A percentile compares a stretch with the other conserved stretches of the same genome.
These are phyloP conservation scores for Spencermartinsiella ligniputridi DNA, from an alignment of 1,139 yeast genomes.

Conservation along the genomic window DNA sequence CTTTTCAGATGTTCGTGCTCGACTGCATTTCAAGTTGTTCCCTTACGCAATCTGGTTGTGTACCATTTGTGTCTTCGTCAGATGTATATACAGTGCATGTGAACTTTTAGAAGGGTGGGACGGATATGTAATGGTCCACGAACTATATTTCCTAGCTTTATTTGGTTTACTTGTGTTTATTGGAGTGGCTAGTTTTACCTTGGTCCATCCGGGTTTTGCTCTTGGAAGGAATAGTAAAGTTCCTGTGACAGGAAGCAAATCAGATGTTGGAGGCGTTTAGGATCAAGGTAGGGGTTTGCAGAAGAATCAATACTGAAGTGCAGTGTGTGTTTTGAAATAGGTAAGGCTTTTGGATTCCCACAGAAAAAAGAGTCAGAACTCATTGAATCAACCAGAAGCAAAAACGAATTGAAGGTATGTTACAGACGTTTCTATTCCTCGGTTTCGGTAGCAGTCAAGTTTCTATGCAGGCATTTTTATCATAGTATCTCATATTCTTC, in stretches of 20 bases:
- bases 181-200: slow-evolving; percentile 43
- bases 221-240: slow-evolving; percentile 14
- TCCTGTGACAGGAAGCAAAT: background rate
- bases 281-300: no score
- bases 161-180: slow-evolving; percentile 69
- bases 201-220: slow-evolving; percentile 50
- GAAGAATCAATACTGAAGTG: no score
- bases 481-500: no score
- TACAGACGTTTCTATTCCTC: no score
- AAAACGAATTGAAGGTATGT: no score
- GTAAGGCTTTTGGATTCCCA: no score
- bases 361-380: no score
- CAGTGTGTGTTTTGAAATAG: no score
- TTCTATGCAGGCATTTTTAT: no score
- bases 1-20: slow-evolving; percentile 40
- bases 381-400: no score
- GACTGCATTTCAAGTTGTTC: slow-evolving; percentile 35
- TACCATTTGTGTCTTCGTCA: slow-evolving; percentile 56
- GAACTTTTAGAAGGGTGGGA: slow-evolving; percentile 77
- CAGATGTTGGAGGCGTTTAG: no score
- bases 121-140: slow-evolving; percentile 67
- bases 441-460: no score
- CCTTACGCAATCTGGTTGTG: slow-evolving; percentile 38
- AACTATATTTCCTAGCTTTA: slow-evolving; percentile 66
- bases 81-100: slow-evolving; percentile 77